Percentiles rank a stretch among this genome's conserved stretches.
Conservation (phyloP, 2,329 filamentous ascomycete species). For the Diaporthe citrichinensis region DNA sequence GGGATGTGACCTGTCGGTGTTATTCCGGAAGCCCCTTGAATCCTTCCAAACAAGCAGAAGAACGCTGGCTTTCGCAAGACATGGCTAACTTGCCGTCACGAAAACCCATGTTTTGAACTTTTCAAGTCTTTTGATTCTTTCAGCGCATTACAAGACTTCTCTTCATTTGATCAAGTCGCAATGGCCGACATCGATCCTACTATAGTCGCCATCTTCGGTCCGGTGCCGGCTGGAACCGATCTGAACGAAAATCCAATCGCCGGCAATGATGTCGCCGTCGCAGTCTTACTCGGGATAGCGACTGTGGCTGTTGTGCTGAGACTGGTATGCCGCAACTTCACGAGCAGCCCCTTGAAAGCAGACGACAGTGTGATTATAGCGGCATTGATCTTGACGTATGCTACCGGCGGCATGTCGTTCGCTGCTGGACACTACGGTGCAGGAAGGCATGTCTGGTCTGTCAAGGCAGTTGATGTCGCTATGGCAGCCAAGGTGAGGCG, state of each 20-base stretch:
- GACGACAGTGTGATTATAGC: slow-evolving; percentile 7
- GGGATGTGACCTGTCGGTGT: not conserved
- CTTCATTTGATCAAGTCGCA: not conserved
- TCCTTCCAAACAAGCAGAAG: not conserved
- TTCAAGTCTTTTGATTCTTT: not conserved
- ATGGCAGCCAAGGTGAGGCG: slow-evolving; percentile 5
- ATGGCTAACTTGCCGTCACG: not conserved
- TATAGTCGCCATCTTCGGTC: not conserved
- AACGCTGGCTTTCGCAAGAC: not conserved
- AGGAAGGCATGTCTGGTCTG: slow-evolving; percentile 3
- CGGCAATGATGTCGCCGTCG: slow-evolving; percentile 16
- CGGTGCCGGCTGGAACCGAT: not conserved
- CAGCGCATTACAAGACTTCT: not conserved
- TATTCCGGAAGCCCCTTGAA: not conserved
- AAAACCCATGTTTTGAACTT: not conserved
- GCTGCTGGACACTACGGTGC: not conserved
- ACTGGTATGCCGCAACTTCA: not conserved
- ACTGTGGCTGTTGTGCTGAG: not conserved
- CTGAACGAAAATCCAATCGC: not conserved
- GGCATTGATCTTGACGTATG: slow-evolving; percentile 9
- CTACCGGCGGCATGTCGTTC: slow-evolving; percentile 2
- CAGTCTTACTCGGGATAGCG: slow-evolving; percentile 1
- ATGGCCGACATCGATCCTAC: not conserved
- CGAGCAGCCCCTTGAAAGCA: not conserved
- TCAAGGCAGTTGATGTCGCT: not conserved